Evolutionary conservation across 1,284 basidiomycete genomes (phyloP).

Genomic region (Vanrija pseudolonga): DNA sequence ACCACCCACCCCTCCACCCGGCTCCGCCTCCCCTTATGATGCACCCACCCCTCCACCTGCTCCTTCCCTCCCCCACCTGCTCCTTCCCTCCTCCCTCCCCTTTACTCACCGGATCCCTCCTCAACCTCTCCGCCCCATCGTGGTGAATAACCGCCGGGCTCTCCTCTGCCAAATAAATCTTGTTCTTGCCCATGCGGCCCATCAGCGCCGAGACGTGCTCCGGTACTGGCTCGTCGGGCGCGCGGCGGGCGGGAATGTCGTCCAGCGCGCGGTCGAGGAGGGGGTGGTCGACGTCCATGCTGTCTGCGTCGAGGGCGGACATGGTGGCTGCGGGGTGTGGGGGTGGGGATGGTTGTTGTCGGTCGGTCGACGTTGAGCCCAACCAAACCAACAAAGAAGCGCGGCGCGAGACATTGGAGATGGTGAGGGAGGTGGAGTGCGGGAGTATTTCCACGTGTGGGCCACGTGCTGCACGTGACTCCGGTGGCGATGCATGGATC

Average conservation of each 20-base stretch:
- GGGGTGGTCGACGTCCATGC: constrained; percentile 16
- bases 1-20: too few species aligned
- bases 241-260: constrained; percentile 18
- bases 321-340: constrained; percentile 1
- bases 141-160: constrained; percentile 36
- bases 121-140: constrained; percentile 27
- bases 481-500: too few species aligned
- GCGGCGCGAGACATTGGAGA: too few species aligned
- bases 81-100: background rate
- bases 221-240: constrained; percentile 21
- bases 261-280: constrained; percentile 37
- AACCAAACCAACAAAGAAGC: too few species aligned
- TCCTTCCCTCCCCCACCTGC: too few species aligned
- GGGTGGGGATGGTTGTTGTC: background rate
- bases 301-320: background rate
- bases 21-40: too few species aligned
- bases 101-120: constrained; percentile 34
- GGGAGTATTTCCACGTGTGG: too few species aligned
- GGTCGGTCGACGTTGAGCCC: background rate
- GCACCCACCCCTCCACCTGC: too few species aligned
- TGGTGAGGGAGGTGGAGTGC: too few species aligned
- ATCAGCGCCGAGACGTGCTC: constrained; percentile 39
- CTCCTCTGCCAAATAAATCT: constrained; percentile 45
- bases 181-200: constrained; percentile 41
- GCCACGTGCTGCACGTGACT: too few species aligned